These are phyloP conservation scores for Saccharomyces uvarum DNA, from an alignment of 1,139 yeast species.

Conservation along the genomic window DNA sequence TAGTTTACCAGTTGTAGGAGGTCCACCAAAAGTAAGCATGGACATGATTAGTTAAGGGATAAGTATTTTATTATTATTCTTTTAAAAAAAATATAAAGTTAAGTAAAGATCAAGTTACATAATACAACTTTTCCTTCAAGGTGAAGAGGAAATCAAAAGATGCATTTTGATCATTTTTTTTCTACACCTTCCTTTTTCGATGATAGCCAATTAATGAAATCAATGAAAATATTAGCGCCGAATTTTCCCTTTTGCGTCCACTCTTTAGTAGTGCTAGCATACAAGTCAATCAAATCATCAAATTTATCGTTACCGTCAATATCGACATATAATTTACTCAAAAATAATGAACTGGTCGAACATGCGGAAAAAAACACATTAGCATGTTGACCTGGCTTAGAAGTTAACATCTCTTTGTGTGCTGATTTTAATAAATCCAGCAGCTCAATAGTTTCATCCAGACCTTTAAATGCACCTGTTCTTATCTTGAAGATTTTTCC, in stretches of 20 bases:
- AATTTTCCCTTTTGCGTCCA: slow-evolving; percentile 57
- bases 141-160: neutral
- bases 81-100: neutral
- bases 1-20: slow-evolving; percentile 36
- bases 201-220: slow-evolving; percentile 73
- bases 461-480: slow-evolving; percentile 13
- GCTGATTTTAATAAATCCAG: slow-evolving; percentile 15
- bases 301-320: slow-evolving; percentile 16
- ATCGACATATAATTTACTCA: slow-evolving; percentile 48
- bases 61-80: slow-evolving; percentile 1
- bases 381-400: slow-evolving; percentile 28
- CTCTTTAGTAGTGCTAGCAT: slow-evolving; percentile 45
- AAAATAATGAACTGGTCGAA: slow-evolving; percentile 41
- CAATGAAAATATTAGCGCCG: slow-evolving; percentile 60
- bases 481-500: slow-evolving; percentile 53
- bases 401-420: slow-evolving; percentile 30
- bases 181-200: slow-evolving; percentile 31
- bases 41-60: slow-evolving; percentile 15
- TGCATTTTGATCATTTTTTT: neutral
- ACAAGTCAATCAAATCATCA: slow-evolving; percentile 47
- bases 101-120: neutral
- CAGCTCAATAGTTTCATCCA: slow-evolving; percentile 14
- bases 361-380: slow-evolving; percentile 21
- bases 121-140: neutral
- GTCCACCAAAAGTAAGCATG: slow-evolving; percentile 16